These are phyloP conservation scores for Arthroderma sp. DNA, from an alignment of 2,329 filamentous ascomycete species.

Conservation along the genomic window DNA sequence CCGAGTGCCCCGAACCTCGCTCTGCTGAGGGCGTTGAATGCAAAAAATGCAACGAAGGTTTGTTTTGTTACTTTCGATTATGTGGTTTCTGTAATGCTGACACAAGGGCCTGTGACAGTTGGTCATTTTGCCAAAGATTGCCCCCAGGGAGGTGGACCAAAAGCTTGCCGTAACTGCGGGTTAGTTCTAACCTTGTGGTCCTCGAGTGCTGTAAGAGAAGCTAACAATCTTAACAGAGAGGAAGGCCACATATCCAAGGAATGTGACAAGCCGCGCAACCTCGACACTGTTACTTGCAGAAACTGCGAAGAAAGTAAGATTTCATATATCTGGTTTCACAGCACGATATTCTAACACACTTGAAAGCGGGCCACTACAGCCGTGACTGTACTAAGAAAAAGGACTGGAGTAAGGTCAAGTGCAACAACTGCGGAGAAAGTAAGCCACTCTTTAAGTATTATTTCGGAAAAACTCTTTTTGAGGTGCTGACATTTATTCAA, in stretches of 20 bases:
- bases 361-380: constrained; percentile 27
- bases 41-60: constrained; percentile 31
- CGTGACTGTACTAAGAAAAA: constrained; percentile 33
- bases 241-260: constrained; percentile 30
- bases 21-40: constrained; percentile 34
- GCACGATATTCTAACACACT: not conserved
- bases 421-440: constrained; percentile 34
- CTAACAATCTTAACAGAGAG: constrained; percentile 22
- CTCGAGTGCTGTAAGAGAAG: not conserved
- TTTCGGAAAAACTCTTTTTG: not conserved
- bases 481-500: constrained; percentile 7
- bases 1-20: constrained; percentile 36
- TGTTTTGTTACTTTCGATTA: constrained; percentile 1
- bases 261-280: constrained; percentile 30
- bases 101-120: constrained; percentile 14
- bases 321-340: constrained; percentile 6
- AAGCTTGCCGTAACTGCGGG: constrained; percentile 35
- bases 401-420: constrained; percentile 33
- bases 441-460: constrained; percentile 10
- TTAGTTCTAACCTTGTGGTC: constrained; percentile 13
- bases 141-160: constrained; percentile 22
- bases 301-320: constrained; percentile 32
- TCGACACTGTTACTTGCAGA: constrained; percentile 29
- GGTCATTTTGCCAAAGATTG: constrained; percentile 37
- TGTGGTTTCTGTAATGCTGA: constrained; percentile 6